Evolutionary conservation across 495 filamentous ascomycete species (phyloP), one percentile per base, ranked within the genome.

Genomic region (Cercophora scortea): DNA sequence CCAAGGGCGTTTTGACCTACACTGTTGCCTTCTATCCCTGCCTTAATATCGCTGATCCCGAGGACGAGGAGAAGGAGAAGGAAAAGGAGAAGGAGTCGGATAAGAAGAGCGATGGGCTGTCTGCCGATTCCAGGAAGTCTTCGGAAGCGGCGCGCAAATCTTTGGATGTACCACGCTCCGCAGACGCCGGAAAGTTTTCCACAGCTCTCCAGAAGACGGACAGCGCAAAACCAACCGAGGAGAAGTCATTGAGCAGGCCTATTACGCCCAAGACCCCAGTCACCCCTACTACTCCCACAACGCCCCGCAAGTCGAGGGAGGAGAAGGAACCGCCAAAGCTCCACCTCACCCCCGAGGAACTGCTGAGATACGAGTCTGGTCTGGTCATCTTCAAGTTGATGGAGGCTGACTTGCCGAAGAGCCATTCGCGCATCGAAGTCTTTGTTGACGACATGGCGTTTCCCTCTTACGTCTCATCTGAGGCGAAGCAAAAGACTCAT

Each of bases 361-460:
- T 99, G 32, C 57, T 82, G 36, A 83, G 86, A 61, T 83, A 96
- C 61, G 90, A 95, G 66, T 92, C 89, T 47, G 93, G 93, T 39
- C 80, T 99, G 46, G 76, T 99, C 49, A 87, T 97, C 43, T 97
- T 97, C 80, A 90, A 89, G 62, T 78, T 99, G 52, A 84, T 96
- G 60, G 89, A 96, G 54, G 89, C 83, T 32, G 81, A 94, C 40
- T 75, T 97, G 53, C 78, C 86, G 13, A 84, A 87, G 51, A 82
- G 74, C 44, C 80, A 90, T 58, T 85, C 83, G 18, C 83, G 88
- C 59, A 71, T 99, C 35, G 91, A 99, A 61, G 83, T 97, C 16
- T 62, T 94, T 43, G 91, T 97, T 69, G 93, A 99, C 67, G 93
- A 99, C 61, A 89, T 90, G 78, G 78, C 87, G 42, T 97, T 92